Conservation (phyloP, 345 rosid species). For the Citrus trifoliata region DNA sequence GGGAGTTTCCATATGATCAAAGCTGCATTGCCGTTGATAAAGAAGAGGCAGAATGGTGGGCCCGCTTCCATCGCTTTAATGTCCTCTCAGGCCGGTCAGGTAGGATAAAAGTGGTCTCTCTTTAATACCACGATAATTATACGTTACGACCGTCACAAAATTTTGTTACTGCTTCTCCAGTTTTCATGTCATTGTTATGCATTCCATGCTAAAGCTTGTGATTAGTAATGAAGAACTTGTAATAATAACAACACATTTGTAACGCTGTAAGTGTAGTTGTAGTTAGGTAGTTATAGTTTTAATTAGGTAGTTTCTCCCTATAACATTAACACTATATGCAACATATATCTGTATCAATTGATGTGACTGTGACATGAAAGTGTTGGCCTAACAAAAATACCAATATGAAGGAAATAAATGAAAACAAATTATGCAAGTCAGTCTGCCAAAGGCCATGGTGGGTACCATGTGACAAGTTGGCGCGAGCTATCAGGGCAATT, state of each 20-base stretch:
- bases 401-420: too few species aligned
- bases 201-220: not conserved
- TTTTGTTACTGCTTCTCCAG: not conserved
- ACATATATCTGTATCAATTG: too few species aligned
- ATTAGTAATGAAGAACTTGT: not conserved
- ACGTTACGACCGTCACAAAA: not conserved
- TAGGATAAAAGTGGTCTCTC: not conserved
- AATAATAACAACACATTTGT: not conserved
- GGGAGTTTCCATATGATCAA: slow-evolving; percentile 84
- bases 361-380: too few species aligned
- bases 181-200: not conserved
- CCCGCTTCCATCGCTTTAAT: slow-evolving; percentile 69
- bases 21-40: slow-evolving; percentile 81
- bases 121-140: not conserved
- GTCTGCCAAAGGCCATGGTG: too few species aligned
- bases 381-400: too few species aligned
- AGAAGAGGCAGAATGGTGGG: slow-evolving; percentile 41
- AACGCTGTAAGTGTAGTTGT: too few species aligned
- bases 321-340: too few species aligned
- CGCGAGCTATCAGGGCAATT: not conserved
- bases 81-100: slow-evolving; percentile 95
- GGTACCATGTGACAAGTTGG: not conserved
- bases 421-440: too few species aligned
- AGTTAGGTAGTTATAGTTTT: too few species aligned
- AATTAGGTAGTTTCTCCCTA: too few species aligned